Evolutionary conservation across 257 asterid genomes (phyloP), one percentile per base, ranked within the genome.

Genomic region (Verbena officinalis): DNA sequence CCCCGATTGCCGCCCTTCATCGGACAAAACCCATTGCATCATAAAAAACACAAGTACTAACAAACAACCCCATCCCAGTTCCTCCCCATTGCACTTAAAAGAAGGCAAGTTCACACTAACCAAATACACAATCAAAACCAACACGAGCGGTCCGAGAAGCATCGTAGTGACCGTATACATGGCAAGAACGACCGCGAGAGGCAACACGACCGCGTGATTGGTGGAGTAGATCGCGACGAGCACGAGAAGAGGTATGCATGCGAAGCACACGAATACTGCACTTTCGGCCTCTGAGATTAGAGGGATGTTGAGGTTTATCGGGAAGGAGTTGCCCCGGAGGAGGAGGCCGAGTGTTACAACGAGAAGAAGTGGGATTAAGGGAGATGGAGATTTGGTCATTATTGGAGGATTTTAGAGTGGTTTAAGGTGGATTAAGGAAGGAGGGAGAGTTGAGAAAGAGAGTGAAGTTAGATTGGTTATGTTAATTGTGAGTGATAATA

Each of bases 311-410:
- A 79, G 56, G 43, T 27, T 49, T 13, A 46, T 30, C 20, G 78
- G 16, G 27, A 67, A 46, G 54, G 73, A 55, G 45, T 62, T 80
- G 30, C 85, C 80, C 34, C 76, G 84, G 69, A 85, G 90, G 73
- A 83, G 76, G 73, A 77, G 75, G 77, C 88, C 90, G 31, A 83
- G 60, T 19, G 77, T 65, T 48, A 80, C 76, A 55, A 82, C 87
- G 7, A 83, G 68, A 11, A 83, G 74, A 9, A 81, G 77, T 31
- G 94, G 94, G 81, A 83, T 58, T 34, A 78, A n/a, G 4, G 96
- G 96, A 17, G 96, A 85, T 20, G 91, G 94, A 38, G 83, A 89
- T 55, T 61, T 65, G 51, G 83, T 62, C 91, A 84, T 27, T 84
- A 7, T 49, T 7, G 15, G 23, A 54, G 51, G 58, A 11, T n/a